Evolutionary conservation across 106 monocot species (phyloP).

Genomic region (Apostasia shenzhenica): DNA sequence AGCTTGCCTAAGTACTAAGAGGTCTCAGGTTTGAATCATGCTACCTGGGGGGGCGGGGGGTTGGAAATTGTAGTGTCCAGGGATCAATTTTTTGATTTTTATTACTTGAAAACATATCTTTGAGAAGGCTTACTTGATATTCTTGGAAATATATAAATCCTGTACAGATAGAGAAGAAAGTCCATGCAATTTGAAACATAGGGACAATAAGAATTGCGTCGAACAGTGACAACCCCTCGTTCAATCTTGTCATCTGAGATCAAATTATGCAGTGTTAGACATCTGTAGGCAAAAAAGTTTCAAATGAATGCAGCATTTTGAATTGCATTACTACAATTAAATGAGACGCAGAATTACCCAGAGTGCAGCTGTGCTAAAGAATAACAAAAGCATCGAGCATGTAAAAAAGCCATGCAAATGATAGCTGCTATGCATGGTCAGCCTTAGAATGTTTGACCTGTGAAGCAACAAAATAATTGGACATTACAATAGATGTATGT

Average conservation of each 20-base stretch:
- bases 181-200: slow-evolving; percentile 99
- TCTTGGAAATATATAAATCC: slow-evolving; percentile 99
- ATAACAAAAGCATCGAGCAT: slow-evolving; percentile 80
- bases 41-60: no score
- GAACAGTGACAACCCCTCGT: slow-evolving; percentile 87
- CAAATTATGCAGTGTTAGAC: neutral
- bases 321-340: neutral
- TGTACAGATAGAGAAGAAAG: slow-evolving; percentile 96
- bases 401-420: slow-evolving; percentile 90
- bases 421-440: slow-evolving; percentile 82
- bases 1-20: no score
- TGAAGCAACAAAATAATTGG: neutral
- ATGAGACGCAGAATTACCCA: slow-evolving; percentile 50
- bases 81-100: no score
- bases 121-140: slow-evolving; percentile 58
- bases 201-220: slow-evolving; percentile 97
- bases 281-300: slow-evolving; percentile 1
- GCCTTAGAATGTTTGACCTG: slow-evolving; percentile 91
- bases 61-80: no score
- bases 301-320: neutral
- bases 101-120: no score
- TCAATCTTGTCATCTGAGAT: slow-evolving; percentile 89
- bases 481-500: no score
- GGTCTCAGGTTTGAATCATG: no score
- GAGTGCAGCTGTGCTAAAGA: slow-evolving; percentile 89